Conservation (phyloP, 495 filamentous ascomycete genomes). For the Extremus antarcticus region DNA sequence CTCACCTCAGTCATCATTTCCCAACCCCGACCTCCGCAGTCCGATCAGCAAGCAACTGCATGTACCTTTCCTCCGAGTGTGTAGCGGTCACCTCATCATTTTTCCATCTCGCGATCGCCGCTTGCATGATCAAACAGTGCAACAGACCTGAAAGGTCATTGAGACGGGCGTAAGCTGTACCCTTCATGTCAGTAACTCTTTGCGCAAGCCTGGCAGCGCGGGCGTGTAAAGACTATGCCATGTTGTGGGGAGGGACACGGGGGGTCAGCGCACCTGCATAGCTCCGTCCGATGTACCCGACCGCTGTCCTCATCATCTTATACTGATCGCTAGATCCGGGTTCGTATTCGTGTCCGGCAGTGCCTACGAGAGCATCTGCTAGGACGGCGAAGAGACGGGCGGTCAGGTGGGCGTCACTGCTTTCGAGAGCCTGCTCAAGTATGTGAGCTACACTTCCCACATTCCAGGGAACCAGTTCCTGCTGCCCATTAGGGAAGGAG, state of each 20-base stretch:
- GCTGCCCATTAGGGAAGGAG: too few species aligned
- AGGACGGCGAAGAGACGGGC: conserved; percentile 50
- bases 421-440: conserved; percentile 1
- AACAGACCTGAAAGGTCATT: neutral
- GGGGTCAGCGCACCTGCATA: neutral
- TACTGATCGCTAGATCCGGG: conserved; percentile 20
- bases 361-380: conserved; percentile 73
- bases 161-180: conserved; percentile 2
- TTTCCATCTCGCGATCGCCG: conserved; percentile 1
- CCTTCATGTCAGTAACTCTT: too few species aligned
- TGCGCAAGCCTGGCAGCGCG: neutral
- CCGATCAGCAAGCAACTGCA: neutral
- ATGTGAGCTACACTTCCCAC: neutral
- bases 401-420: neutral
- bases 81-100: conserved; percentile 2
- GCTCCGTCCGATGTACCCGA: neutral
- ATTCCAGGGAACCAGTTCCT: neutral
- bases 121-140: conserved; percentile 8
- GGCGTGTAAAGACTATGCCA: too few species aligned
- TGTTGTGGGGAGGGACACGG: too few species aligned
- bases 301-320: neutral
- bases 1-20: neutral
- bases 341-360: conserved; percentile 47
- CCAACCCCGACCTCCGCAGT: neutral
- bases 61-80: conserved; percentile 4